Percentiles rank a stretch among this genome's conserved stretches.
phyloP scores from a whole-genome alignment of 305 asterid genomes.

The Fraxinus floribunda region DNA sequence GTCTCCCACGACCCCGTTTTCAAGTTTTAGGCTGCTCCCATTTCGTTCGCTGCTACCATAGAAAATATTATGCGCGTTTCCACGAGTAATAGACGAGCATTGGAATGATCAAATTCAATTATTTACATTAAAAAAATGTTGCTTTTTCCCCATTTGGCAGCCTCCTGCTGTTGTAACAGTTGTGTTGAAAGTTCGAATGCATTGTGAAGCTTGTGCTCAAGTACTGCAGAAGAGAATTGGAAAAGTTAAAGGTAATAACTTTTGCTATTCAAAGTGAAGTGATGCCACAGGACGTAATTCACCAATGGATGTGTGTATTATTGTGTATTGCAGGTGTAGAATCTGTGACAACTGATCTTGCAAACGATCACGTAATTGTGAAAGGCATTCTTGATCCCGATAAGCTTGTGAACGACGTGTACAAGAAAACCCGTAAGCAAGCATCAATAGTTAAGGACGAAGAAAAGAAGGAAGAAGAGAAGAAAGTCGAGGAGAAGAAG shows the following conservation, averaged over 20 bases:
- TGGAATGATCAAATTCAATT: background rate
- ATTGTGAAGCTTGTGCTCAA: slow-evolving; percentile 87
- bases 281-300: background rate
- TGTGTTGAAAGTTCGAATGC: slow-evolving; percentile 71
- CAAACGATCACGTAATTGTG: slow-evolving; percentile 53
- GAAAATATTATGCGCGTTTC: background rate
- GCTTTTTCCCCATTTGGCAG: slow-evolving; percentile 30
- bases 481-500: slow-evolving; percentile 41
- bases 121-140: background rate
- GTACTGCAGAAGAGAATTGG: slow-evolving; percentile 67
- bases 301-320: background rate
- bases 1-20: too few relatives aligned
- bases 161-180: slow-evolving; percentile 67
- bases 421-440: slow-evolving; percentile 72
- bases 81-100: background rate
- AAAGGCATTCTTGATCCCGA: slow-evolving; percentile 75
- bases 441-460: slow-evolving; percentile 63
- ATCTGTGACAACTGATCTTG: slow-evolving; percentile 59
- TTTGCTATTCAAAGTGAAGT: background rate
- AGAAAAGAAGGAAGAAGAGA: slow-evolving; percentile 51
- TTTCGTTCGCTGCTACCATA: too few relatives aligned
- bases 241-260: slow-evolving; percentile 53
- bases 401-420: slow-evolving; percentile 61
- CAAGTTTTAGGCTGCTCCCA: too few relatives aligned
- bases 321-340: slow-evolving; percentile 62